Evolutionary conservation across 129 eudicot genomes (phyloP).

Genomic region (Centrapalus pauciflorus): DNA sequence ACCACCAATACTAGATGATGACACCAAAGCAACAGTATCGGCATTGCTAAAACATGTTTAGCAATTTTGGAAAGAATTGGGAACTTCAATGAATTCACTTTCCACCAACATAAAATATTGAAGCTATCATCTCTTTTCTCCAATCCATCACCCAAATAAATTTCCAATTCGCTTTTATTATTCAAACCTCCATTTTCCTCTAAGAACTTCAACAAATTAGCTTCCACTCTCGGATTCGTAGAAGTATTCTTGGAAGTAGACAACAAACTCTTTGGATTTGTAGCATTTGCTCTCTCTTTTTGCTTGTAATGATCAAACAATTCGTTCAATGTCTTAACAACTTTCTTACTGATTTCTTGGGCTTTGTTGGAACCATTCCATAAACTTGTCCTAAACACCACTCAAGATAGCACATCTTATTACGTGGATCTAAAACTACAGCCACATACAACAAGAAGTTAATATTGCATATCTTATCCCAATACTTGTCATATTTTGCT

Average conservation of each 20-base stretch:
- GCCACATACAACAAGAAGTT: not conserved
- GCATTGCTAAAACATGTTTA: slow-evolving; percentile 14
- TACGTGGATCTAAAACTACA: slow-evolving; percentile 14
- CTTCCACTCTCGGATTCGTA: no score
- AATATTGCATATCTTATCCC: slow-evolving; percentile 13
- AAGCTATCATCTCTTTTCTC: not conserved
- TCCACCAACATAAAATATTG: slow-evolving; percentile 22
- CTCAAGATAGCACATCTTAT: slow-evolving; percentile 3
- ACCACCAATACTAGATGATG: slow-evolving; percentile 15
- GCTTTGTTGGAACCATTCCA: not conserved
- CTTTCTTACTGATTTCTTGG: not conserved
- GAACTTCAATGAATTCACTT: not conserved
- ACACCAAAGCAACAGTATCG: slow-evolving; percentile 18
- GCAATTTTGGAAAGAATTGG: slow-evolving; percentile 10
- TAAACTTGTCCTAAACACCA: not conserved
- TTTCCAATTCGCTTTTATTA: not conserved
- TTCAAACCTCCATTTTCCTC: not conserved
- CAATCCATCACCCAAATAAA: not conserved
- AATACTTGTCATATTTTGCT: slow-evolving; percentile 20
- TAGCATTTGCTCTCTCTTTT: not conserved
- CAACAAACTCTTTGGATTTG: not conserved
- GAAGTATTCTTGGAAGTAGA: no score
- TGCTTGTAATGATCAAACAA: not conserved
- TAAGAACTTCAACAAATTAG: not conserved
- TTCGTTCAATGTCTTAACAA: not conserved